These are phyloP conservation scores for Carnegiea gigantea DNA, from an alignment of 179 eudicot genomes.

Conservation along the genomic window DNA sequence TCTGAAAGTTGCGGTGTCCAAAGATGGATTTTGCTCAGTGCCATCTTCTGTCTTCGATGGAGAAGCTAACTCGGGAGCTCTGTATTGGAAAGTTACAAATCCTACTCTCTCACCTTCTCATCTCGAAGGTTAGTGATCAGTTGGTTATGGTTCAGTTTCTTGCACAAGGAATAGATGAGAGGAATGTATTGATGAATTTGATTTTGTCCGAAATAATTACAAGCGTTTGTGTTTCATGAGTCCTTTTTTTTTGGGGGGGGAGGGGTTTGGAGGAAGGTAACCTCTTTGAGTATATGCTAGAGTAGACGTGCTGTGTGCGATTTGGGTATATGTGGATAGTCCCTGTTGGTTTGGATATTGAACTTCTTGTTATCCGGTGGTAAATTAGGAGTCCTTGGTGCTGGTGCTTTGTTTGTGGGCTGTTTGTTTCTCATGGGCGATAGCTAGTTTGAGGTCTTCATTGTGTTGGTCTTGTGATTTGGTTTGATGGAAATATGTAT, in stretches of 20 bases:
- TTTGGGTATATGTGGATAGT: background rate
- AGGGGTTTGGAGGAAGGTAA: background rate
- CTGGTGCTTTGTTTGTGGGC: too few species aligned
- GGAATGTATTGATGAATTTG: background rate
- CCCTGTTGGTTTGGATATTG: background rate
- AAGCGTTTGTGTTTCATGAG: background rate
- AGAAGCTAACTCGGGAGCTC: constrained; percentile 32
- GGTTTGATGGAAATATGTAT: too few species aligned
- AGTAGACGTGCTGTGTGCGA: background rate
- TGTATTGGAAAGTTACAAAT: constrained; percentile 81
- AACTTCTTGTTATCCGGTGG: background rate
- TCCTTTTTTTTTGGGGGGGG: too few species aligned
- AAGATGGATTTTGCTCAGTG: constrained; percentile 78
- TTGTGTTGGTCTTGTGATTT: background rate
- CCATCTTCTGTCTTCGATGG: constrained; percentile 28
- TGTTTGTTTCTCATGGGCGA: too few species aligned
- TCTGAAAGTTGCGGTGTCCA: constrained; percentile 26
- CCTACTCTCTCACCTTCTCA: constrained; percentile 92
- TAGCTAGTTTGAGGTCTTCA: too few species aligned
- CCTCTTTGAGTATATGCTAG: background rate
- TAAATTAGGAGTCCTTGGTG: too few species aligned
- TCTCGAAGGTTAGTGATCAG: constrained; percentile 56
- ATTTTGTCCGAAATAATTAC: background rate
- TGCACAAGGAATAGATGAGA: background rate
- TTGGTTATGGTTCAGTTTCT: background rate